Conservation (phyloP, 176 grass and related monocot genomes). For the Musa schizocarpa region DNA sequence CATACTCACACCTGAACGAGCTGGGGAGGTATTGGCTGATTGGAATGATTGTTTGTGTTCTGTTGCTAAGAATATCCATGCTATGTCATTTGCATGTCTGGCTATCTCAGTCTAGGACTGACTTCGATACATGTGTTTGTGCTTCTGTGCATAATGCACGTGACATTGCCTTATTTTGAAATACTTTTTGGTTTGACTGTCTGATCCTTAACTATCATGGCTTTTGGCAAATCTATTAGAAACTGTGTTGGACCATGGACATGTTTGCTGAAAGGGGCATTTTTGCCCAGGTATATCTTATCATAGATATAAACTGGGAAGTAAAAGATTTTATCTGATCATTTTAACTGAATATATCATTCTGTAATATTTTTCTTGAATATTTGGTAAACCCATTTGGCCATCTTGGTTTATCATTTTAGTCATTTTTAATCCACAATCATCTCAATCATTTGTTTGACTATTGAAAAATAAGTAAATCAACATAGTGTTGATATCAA, state of each 20-base stretch:
- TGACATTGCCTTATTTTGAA: too few relatives aligned
- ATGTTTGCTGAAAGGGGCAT: background rate
- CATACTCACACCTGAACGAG: conserved; percentile 65
- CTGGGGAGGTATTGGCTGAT: conserved; percentile 39
- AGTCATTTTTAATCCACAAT: too few relatives aligned
- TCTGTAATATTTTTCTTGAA: too few relatives aligned
- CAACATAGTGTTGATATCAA: too few relatives aligned
- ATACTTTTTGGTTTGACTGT: background rate
- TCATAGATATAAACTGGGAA: too few relatives aligned
- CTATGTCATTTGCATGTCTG: background rate
- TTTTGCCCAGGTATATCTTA: background rate
- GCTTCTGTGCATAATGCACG: background rate
- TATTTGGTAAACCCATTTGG: too few relatives aligned
- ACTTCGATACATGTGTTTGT: background rate
- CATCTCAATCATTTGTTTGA: too few relatives aligned
- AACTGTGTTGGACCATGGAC: background rate
- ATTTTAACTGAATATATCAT: too few relatives aligned
- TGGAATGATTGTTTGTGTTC: background rate
- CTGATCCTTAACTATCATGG: background rate
- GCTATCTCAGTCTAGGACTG: background rate
- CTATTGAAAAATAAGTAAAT: too few relatives aligned
- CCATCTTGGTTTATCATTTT: too few relatives aligned
- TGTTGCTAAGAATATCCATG: background rate
- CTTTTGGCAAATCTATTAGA: background rate
- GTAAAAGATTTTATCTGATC: too few relatives aligned